Evolutionary conservation across 305 asterid species (phyloP), one percentile per base, ranked within the genome.

Genomic region (Fraxinus greggii): DNA sequence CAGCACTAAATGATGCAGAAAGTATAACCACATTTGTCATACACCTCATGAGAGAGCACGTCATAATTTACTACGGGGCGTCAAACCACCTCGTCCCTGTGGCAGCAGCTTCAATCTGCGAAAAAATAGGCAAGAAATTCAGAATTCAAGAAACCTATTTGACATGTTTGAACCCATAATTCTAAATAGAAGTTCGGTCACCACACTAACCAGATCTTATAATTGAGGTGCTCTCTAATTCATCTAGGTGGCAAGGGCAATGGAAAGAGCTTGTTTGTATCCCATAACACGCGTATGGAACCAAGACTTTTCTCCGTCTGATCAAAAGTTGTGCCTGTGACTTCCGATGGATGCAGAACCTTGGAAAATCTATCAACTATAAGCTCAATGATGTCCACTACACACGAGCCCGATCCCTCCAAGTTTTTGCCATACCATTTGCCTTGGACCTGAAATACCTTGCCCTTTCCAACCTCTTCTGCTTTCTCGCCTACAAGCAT

Each of bases 271-370:
- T 88, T 92, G 82, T 78, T 85, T 35, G 83, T 82, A 88, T 91
- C 94, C 99, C 99, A 96, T 82, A 93, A 70, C 32, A 93, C 97
- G 26, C 92, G 87, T 90, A 91, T 89, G 82, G 78, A 76, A 42
- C 99, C 98, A 78, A 89, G 87, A 32, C 48, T 85, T 78, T 88
- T 88, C 76, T 90, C 94, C 8, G 98, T 89, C 81, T 93, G 92
- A 83, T 89, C 94, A 83, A 88, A 93, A 31, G 98, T 84, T 61
- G 87, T 83, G 77, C 98, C 93, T 0, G 94, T 87, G 81, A 83
- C 83, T 32, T 92, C 97, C 80, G 86, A 76, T 0, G 99, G 97
- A 86, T 91, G 91, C 8, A 86, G 93, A 78, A 94, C 86, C 83
- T 85, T 87, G 51, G 93, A 72, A 61, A 65, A 83, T 74, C 90